phyloP scores from a whole-genome alignment of 2,329 filamentous ascomycete species.

The Canariomyces notabilis region DNA sequence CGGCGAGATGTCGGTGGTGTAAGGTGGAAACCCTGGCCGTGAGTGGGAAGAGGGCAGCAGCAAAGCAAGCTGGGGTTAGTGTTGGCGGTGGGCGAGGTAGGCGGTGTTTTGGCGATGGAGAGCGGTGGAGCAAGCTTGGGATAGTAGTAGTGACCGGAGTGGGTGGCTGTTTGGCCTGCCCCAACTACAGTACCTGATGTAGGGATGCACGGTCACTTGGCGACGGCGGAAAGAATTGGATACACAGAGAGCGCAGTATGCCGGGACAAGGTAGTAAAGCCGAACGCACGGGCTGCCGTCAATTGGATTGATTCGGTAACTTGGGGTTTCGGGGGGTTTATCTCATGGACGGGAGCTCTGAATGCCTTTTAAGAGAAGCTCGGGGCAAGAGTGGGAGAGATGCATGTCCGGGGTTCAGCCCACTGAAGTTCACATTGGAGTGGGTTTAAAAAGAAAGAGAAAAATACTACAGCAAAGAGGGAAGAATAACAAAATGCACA shows the following conservation, averaged over 20 bases:
- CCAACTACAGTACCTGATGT: slow-evolving; percentile 4
- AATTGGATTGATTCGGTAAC: slow-evolving; percentile 7
- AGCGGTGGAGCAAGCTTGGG: slow-evolving; percentile 19
- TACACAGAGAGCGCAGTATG: background rate
- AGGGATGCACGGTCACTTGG: slow-evolving; percentile 11
- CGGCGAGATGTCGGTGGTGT: slow-evolving; percentile 12
- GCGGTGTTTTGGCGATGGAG: slow-evolving; percentile 18
- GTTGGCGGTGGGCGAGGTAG: slow-evolving; percentile 16
- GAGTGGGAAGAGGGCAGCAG: slow-evolving; percentile 11
- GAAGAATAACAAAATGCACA: too few relatives aligned
- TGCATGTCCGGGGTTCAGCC: slow-evolving; percentile 5
- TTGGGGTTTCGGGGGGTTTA: background rate
- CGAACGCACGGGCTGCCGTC: slow-evolving; percentile 7
- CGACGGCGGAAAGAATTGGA: slow-evolving; percentile 1
- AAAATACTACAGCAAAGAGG: background rate
- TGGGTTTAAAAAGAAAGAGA: slow-evolving; percentile 1
- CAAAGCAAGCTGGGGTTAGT: slow-evolving; percentile 5
- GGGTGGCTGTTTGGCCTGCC: slow-evolving; percentile 12
- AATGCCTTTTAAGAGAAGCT: slow-evolving; percentile 5
- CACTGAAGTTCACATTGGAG: slow-evolving; percentile 1
- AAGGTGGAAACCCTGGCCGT: slow-evolving; percentile 12
- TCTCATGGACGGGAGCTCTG: background rate
- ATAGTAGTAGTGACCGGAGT: slow-evolving; percentile 15
- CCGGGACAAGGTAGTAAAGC: background rate
- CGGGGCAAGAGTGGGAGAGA: slow-evolving; percentile 1